A percentile compares a stretch with the other conserved stretches of the same genome.
Conservation (phyloP, 2,329 filamentous ascomycete genomes). For the Fusarium denticulatum region DNA sequence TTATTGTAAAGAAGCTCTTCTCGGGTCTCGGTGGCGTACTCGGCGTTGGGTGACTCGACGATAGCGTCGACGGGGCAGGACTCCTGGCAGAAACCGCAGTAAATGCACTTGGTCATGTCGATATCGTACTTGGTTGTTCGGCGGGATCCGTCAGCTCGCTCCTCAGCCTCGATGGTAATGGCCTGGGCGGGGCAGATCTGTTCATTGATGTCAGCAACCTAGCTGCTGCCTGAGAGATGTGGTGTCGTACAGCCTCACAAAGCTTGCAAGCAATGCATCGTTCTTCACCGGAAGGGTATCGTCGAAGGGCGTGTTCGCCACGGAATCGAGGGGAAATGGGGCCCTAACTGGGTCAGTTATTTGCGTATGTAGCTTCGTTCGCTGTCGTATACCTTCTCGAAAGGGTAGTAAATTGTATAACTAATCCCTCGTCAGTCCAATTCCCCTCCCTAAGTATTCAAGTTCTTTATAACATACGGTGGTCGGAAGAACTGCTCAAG, state of each 20-base stretch:
- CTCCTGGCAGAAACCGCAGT: slow-evolving; percentile 99
- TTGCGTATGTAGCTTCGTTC: not conserved
- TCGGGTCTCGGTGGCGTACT: slow-evolving; percentile 74
- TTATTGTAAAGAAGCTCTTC: slow-evolving; percentile 99
- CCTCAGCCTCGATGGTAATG: slow-evolving; percentile 98
- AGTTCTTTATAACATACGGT: slow-evolving; percentile 73
- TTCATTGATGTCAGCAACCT: slow-evolving; percentile 18
- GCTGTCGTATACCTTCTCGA: slow-evolving; percentile 77
- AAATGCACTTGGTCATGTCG: slow-evolving; percentile 99
- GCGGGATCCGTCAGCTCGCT: slow-evolving; percentile 94
- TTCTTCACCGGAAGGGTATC: slow-evolving; percentile 97
- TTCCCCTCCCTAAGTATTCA: not conserved
- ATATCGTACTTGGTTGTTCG: slow-evolving; percentile 98
- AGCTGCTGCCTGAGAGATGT: not conserved
- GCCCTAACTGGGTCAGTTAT: slow-evolving; percentile 61
- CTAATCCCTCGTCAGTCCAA: slow-evolving; percentile 57
- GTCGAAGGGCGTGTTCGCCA: slow-evolving; percentile 94
- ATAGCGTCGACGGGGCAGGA: slow-evolving; percentile 97
- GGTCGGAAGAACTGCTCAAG: slow-evolving; percentile 98
- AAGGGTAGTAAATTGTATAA: slow-evolving; percentile 98
- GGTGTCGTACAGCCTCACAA: slow-evolving; percentile 78
- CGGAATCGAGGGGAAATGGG: slow-evolving; percentile 98
- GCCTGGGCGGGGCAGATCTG: slow-evolving; percentile 95
- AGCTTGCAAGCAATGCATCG: slow-evolving; percentile 99
- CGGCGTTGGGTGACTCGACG: slow-evolving; percentile 70